Base-by-base conservation (phyloP, 352 stramenopile species). In the Globisporangium parvum region DNA sequence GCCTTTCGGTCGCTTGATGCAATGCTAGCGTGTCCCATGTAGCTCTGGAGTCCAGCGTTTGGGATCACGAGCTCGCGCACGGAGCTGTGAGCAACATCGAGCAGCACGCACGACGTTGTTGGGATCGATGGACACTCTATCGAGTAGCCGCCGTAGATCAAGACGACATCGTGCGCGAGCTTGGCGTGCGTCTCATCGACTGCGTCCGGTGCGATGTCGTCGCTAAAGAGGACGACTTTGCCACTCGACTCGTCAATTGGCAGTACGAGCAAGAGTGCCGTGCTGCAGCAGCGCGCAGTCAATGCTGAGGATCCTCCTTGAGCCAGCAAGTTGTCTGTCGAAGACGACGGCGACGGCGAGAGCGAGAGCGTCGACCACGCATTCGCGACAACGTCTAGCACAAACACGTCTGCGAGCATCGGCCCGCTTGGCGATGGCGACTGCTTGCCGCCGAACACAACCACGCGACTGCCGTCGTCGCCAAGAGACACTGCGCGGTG, bases 71-170 rank as follows among this genome's bases (percentile, higher is more conserved):
- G 35, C 24, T 75, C 69, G 17, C 67, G 64, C 10, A 77, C 47
- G 12, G 21, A 48, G 23, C 61, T 48, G 39, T 56, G 70, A 1
- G 62, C 53, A 42, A 57, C 55, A 33, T 87, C 75, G 12, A 89
- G 54, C 46, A 86, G 52, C 53, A 76, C 39, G 59, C 66, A 77
- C 15, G 70, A 71, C 2, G 62, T 63, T 23, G 67, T 47, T 6
- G 35, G n/a, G 2, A 72, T 31, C 6, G 57, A 60, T 41, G 61
- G 51, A 1, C 64, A 63, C 14, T 65, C 59, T 21, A 73, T 56
- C 14, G 70, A 75, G 50, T 79, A 81, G 8, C 80, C 77, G 3
- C 79, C 79, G 42, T 85, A 87, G 33, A 90, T 63, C 18, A 86
- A 42, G n/a, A 85, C 67, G 6, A 54, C 51, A 10, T 70, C 65